Evolutionary conservation across 306 rosid genomes (phyloP).

Genomic region (Fragaria iinumae): DNA sequence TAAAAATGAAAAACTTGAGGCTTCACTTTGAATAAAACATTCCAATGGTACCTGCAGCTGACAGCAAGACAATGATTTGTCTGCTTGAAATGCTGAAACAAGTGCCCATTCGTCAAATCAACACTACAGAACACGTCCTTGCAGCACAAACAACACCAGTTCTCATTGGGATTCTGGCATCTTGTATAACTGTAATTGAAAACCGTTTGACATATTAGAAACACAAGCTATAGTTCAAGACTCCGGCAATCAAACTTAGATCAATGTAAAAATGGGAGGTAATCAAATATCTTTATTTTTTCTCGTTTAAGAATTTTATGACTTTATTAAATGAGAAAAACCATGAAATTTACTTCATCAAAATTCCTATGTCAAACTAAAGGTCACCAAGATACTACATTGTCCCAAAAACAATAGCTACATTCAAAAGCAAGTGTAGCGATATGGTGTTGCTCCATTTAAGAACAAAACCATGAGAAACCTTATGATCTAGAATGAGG

Average conservation of each 20-base stretch:
- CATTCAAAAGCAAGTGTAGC: background rate
- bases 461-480: background rate
- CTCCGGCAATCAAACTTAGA: background rate
- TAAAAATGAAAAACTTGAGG: background rate
- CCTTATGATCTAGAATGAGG: background rate
- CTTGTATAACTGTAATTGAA: slow-evolving; percentile 18
- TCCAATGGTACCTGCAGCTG: slow-evolving; percentile 55
- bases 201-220: background rate
- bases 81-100: slow-evolving; percentile 57
- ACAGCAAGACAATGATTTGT: slow-evolving; percentile 57
- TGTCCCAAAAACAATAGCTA: background rate
- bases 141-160: slow-evolving; percentile 77
- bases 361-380: background rate
- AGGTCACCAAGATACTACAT: background rate
- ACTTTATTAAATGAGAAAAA: background rate
- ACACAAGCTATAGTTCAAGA: background rate
- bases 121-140: slow-evolving; percentile 65
- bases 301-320: background rate
- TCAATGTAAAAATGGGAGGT: background rate
- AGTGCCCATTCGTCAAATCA: slow-evolving; percentile 75
- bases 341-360: background rate
- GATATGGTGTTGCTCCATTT: background rate
- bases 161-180: slow-evolving; percentile 74
- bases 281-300: background rate
- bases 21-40: background rate